A percentile compares a stretch with the other conserved stretches of the same genome.
Evolutionary conservation across 2,329 filamentous ascomycete genomes (phyloP).

Genomic region (Exophiala sp.): DNA sequence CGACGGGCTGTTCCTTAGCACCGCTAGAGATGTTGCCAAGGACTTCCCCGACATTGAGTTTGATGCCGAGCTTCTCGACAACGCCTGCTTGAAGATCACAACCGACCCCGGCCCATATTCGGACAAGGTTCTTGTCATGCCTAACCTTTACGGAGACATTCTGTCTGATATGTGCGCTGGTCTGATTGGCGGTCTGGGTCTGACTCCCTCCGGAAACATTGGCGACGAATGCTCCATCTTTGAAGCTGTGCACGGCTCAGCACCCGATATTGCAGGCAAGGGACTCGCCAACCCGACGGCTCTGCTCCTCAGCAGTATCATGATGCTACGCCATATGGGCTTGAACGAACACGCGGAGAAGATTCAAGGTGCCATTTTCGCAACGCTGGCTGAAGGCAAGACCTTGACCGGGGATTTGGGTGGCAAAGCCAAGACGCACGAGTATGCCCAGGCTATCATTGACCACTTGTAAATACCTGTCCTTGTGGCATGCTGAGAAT

Average conservation of each 20-base stretch:
- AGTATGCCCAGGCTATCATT: conserved; percentile 93
- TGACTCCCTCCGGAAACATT: conserved; percentile 97
- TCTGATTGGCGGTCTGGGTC: conserved; percentile 93
- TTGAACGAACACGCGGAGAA: conserved; percentile 73
- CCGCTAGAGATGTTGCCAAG: conserved; percentile 78
- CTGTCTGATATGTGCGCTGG: conserved; percentile 99
- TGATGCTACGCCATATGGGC: conserved; percentile 99
- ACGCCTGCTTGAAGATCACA: conserved; percentile 98
- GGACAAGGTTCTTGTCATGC: conserved; percentile 74
- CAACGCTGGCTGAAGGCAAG: conserved; percentile 93
- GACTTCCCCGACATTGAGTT: conserved; percentile 96
- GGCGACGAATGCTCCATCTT: conserved; percentile 99
- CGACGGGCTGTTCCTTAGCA: conserved; percentile 93
- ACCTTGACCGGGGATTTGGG: conserved; percentile 89
- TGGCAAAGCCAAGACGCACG: conserved; percentile 89
- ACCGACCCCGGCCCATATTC: conserved; percentile 95
- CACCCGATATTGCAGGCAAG: conserved; percentile 95
- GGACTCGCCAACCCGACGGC: conserved; percentile 95
- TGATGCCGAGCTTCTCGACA: conserved; percentile 95
- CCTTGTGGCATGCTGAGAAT: background rate
- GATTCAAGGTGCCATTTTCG: conserved; percentile 94
- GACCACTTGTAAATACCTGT: conserved; percentile 42
- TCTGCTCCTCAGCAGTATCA: conserved; percentile 89
- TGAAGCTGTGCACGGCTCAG: conserved; percentile 97
- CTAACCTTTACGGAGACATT: conserved; percentile 99